Evolutionary conservation across 2,329 filamentous ascomycete genomes (phyloP).

Genomic region (Neonectria neomacrospora): DNA sequence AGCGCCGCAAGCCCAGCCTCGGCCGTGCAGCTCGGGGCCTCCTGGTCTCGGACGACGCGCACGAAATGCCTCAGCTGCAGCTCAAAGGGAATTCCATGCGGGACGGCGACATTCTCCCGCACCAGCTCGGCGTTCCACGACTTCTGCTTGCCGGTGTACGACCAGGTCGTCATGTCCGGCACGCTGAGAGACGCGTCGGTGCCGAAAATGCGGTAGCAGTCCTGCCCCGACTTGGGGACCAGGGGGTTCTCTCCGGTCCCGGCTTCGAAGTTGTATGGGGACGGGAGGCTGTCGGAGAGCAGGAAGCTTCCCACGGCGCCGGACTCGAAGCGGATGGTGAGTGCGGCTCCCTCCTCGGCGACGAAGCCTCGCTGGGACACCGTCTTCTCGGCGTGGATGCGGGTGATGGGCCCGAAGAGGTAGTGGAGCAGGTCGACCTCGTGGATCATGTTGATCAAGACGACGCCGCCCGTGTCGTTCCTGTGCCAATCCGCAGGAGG

Average conservation of each 20-base stretch:
- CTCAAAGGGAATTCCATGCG: constrained; percentile 57
- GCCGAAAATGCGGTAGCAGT: constrained; percentile 67
- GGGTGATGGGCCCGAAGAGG: constrained; percentile 63
- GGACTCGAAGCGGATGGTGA: constrained; percentile 63
- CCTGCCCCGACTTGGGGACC: constrained; percentile 55
- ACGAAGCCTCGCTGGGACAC: constrained; percentile 56
- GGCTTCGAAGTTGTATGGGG: constrained; percentile 65
- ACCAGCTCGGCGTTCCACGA: constrained; percentile 55
- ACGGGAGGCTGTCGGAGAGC: constrained; percentile 62
- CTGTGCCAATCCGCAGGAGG: constrained; percentile 60
- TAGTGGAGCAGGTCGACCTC: constrained; percentile 69
- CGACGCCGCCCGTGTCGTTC: constrained; percentile 55
- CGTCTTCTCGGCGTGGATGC: constrained; percentile 62
- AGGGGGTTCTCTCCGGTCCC: constrained; percentile 69
- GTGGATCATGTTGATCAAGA: constrained; percentile 70
- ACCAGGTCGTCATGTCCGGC: constrained; percentile 63
- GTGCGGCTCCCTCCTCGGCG: constrained; percentile 66
- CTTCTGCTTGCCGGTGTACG: constrained; percentile 53
- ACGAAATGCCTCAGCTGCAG: constrained; percentile 64
- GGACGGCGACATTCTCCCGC: constrained; percentile 42
- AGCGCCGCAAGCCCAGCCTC: constrained; percentile 62
- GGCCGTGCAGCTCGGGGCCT: constrained; percentile 58
- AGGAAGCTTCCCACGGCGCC: constrained; percentile 68
- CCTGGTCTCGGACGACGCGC: constrained; percentile 56
- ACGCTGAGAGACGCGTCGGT: constrained; percentile 63